phyloP scores from a whole-genome alignment of 2,329 filamentous ascomycete species.

The Orbilia blumenaviensis region DNA sequence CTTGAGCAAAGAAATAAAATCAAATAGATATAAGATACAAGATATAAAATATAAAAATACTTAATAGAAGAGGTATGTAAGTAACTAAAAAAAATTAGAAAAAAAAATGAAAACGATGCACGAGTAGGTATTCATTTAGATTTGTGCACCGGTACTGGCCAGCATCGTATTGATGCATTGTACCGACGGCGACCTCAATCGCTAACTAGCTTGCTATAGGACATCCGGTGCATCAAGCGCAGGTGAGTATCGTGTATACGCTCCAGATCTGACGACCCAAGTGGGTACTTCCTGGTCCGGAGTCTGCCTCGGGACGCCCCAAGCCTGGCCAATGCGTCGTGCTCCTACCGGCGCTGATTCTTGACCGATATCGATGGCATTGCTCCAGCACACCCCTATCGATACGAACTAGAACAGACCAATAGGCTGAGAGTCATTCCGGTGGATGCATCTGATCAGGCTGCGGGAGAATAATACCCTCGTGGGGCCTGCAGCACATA shows the following conservation, averaged over 20 bases:
- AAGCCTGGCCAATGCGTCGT: background rate
- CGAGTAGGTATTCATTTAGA: no score
- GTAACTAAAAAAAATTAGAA: no score
- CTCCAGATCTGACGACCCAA: background rate
- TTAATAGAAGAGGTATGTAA: background rate
- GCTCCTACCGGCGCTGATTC: slow-evolving; percentile 12
- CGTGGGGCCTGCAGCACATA: slow-evolving; percentile 4
- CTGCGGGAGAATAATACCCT: slow-evolving; percentile 20
- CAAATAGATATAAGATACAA: background rate
- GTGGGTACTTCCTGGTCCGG: background rate
- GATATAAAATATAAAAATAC: background rate
- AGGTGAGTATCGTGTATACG: background rate
- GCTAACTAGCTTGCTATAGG: no score
- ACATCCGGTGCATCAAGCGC: background rate
- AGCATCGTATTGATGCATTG: no score
- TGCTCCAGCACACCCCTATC: slow-evolving; percentile 7
- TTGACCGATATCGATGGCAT: background rate
- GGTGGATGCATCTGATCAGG: slow-evolving; percentile 9
- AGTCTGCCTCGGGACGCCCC: background rate
- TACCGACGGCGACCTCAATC: no score
- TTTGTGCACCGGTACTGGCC: no score
- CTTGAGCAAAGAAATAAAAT: slow-evolving; percentile 4
- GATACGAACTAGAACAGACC: background rate
- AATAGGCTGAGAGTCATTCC: slow-evolving; percentile 17
- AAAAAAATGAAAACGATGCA: no score